Conservation (phyloP, 306 rosid species). For the Spatholobus suberectus region DNA sequence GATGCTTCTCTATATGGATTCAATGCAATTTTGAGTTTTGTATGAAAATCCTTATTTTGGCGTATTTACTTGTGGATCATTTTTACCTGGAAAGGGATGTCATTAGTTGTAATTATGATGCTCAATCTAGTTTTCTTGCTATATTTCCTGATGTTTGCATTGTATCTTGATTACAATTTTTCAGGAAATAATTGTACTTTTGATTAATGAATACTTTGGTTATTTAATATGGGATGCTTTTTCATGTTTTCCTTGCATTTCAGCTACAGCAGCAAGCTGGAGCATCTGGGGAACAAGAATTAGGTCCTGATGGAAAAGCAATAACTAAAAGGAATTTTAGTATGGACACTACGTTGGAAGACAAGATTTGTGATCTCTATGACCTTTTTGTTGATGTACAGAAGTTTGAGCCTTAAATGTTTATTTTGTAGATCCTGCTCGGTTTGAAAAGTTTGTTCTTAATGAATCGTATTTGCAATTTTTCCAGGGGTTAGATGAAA, state of each 20-base stretch:
- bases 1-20: slow-evolving; percentile 26
- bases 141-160: slow-evolving; percentile 23
- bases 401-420: slow-evolving; percentile 41
- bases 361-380: slow-evolving; percentile 97
- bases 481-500: slow-evolving; percentile 92
- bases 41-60: slow-evolving; percentile 24
- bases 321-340: slow-evolving; percentile 59
- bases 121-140: slow-evolving; percentile 4
- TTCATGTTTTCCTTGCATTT: slow-evolving; percentile 49
- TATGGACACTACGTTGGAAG: slow-evolving; percentile 86
- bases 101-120: slow-evolving; percentile 27
- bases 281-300: slow-evolving; percentile 68
- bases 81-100: slow-evolving; percentile 30
- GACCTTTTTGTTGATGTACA: slow-evolving; percentile 95
- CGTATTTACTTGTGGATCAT: slow-evolving; percentile 4
- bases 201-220: not conserved
- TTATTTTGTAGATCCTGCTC: slow-evolving; percentile 10
- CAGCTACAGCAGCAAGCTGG: slow-evolving; percentile 71
- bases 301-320: slow-evolving; percentile 67
- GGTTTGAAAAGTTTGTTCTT: slow-evolving; percentile 29
- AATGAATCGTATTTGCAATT: slow-evolving; percentile 47
- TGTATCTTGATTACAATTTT: slow-evolving; percentile 2
- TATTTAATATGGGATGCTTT: slow-evolving; percentile 33
- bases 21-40: slow-evolving; percentile 29
- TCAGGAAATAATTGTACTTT: not conserved